These are phyloP conservation scores for Suzukiozyma palmioleophila DNA, from an alignment of 1,139 yeast genomes.

Conservation along the genomic window DNA sequence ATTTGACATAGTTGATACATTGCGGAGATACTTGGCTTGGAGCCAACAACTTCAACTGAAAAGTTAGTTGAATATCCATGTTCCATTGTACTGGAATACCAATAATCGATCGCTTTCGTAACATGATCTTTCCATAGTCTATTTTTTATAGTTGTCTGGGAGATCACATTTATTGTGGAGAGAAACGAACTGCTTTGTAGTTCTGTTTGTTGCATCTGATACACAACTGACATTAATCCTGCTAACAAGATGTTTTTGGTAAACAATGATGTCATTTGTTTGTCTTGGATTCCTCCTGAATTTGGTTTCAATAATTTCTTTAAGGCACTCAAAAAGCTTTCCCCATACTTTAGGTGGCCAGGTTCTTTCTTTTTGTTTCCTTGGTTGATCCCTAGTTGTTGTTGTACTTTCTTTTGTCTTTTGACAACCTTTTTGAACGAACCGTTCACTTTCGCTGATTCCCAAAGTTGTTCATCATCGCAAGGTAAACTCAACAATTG, in stretches of 20 bases:
- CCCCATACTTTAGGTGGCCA: conserved; percentile 19
- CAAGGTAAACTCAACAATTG: conserved; percentile 72
- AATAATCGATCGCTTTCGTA: conserved; percentile 57
- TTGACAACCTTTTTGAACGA: conserved; percentile 38
- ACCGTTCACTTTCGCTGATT: conserved; percentile 37
- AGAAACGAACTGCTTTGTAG: conserved; percentile 49
- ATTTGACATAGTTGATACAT: conserved; percentile 73
- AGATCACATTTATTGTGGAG: conserved; percentile 25
- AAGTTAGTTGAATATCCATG: conserved; percentile 3
- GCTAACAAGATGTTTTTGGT: conserved; percentile 65
- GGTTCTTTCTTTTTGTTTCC: conserved; percentile 10
- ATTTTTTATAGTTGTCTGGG: conserved; percentile 18
- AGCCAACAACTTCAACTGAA: conserved; percentile 1
- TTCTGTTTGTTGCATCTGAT: conserved; percentile 73
- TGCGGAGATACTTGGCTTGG: conserved; percentile 34
- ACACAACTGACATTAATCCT: conserved; percentile 65
- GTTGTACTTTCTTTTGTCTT: conserved; percentile 31
- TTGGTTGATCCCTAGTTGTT: conserved; percentile 7
- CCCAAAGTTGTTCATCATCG: conserved; percentile 71
- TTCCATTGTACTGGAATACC: conserved; percentile 35
- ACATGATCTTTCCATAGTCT: conserved; percentile 63
- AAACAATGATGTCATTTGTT: conserved; percentile 29
- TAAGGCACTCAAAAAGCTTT: conserved; percentile 32
- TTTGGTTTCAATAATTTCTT: conserved; percentile 28
- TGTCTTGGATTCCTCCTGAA: conserved; percentile 11